Base-by-base conservation (phyloP, 345 rosid species). In the Punica granatum region DNA sequence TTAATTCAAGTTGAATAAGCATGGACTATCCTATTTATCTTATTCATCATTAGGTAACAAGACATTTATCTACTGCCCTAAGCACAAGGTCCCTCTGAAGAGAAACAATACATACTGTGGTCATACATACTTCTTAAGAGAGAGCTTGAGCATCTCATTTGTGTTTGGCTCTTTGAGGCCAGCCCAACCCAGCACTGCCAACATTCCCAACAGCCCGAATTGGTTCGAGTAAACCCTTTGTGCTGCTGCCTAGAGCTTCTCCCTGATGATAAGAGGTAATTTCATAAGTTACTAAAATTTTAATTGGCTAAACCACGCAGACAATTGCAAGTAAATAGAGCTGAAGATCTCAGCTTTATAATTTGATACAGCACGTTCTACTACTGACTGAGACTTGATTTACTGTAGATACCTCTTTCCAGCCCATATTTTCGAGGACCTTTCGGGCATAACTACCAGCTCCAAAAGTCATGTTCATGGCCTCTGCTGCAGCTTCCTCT, bases 391-490 rank as follows among this genome's bases (percentile, higher is more conserved):
- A n/a, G n/a, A n/a, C n/a, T n/a, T n/a, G n/a, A n/a, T n/a, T n/a
- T 48, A 56, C 11, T 0, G 19, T 56, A 34, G 26, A 66, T 81
- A 84, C 95, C 92, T 92, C 91, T 70, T 82, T 90, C 96, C 95
- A 92, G 48, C 98, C 96, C 95, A 90, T 90, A 79, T 79, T 80
- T 81, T 88, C 80, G 43, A 92, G 87, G 44, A 92, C 83, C 69
- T 72, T 90, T 78, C 92, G 82, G 67, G 88, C 95, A 77, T 85
- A 90, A 66, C 95, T 92, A 72, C 90, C 88, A 51, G 82, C 71
- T 67, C 96, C 98, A 75, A 90, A 86, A 66, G 93, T 75, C 73
- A 81, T 69, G 78, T 81, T 81, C 74, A 83, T 76, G 72, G 93
- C 91, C 72, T 88, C 90, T 66, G 86, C 81, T 69, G 86, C 81